Evolutionary conservation across 2,329 filamentous ascomycete genomes (phyloP).

Genomic region (Xylaria sp.): DNA sequence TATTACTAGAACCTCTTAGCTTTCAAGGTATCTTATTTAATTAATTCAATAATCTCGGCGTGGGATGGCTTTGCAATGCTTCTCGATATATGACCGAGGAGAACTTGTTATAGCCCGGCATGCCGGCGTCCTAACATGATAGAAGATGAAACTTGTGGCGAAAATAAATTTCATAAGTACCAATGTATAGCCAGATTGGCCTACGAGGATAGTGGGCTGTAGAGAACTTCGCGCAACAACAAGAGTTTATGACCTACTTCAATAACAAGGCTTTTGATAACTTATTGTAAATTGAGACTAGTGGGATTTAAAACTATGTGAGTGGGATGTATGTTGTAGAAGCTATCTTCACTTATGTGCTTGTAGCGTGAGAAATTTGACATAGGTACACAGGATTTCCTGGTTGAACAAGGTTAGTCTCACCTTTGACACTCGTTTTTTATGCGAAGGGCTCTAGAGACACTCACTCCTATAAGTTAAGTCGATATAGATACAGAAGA

Average conservation of each 20-base stretch:
- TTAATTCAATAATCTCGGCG: neutral
- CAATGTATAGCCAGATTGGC: too few relatives aligned
- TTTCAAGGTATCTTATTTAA: neutral
- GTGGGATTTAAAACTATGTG: neutral
- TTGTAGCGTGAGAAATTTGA: neutral
- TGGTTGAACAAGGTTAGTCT: neutral
- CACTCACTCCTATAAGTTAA: neutral
- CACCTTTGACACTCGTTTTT: too few relatives aligned
- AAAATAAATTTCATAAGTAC: neutral
- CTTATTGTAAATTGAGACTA: neutral
- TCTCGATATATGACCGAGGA: neutral
- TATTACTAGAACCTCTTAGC: neutral
- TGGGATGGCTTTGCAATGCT: neutral
- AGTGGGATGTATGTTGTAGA: neutral
- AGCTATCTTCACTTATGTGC: neutral
- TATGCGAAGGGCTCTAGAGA: too few relatives aligned
- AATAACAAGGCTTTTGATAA: neutral
- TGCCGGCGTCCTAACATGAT: neutral
- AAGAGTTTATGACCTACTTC: neutral
- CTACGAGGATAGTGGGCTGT: neutral
- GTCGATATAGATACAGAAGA: neutral
- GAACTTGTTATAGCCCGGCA: neutral
- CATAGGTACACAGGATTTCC: neutral
- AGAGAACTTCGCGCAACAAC: neutral
- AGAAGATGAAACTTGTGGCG: neutral